Percentiles rank a stretch among this genome's conserved stretches.
Evolutionary conservation across 73 alveolate genomes (phyloP).

Genomic region (Symbiodinium pilosum): DNA sequence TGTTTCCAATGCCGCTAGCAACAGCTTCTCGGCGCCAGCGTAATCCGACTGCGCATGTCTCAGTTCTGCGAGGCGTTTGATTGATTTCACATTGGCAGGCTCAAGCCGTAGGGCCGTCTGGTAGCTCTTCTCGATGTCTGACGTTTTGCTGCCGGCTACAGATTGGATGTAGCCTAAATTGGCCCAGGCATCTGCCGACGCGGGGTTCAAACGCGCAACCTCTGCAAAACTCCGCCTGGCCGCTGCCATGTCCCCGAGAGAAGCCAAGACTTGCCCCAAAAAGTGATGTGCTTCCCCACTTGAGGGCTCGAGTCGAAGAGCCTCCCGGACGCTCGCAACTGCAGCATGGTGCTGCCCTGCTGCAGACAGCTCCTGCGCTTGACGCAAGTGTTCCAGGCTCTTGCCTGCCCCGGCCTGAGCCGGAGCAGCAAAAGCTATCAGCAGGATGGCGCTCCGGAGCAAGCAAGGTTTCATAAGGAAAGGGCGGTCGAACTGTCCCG

Average conservation of each 20-base stretch:
- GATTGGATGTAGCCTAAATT: not conserved
- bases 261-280: conserved; percentile 15
- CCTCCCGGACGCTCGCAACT: not conserved
- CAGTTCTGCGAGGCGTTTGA: conserved; percentile 11
- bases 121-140: conserved; percentile 16
- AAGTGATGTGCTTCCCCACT: conserved; percentile 1
- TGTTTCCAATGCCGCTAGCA: not conserved
- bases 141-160: not conserved
- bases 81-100: not conserved
- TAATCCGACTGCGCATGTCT: not conserved
- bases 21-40: conserved; percentile 13
- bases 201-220: not conserved
- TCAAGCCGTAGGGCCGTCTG: conserved; percentile 10
- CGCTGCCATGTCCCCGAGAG: conserved; percentile 6
- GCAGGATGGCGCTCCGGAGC: not conserved
- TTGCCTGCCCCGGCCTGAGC: not conserved
- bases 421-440: not conserved
- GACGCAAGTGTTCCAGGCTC: not conserved
- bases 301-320: not conserved
- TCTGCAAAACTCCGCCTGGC: conserved; percentile 19
- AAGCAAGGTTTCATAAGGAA: not conserved
- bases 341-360: conserved; percentile 27
- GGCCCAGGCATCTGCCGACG: conserved; percentile 17
- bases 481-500: not conserved
- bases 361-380: conserved; percentile 8